A percentile compares a stretch with the other conserved stretches of the same genome.
Conservation (phyloP, 1,284 basidiomycete species). For the Microbotryum violaceum region DNA sequence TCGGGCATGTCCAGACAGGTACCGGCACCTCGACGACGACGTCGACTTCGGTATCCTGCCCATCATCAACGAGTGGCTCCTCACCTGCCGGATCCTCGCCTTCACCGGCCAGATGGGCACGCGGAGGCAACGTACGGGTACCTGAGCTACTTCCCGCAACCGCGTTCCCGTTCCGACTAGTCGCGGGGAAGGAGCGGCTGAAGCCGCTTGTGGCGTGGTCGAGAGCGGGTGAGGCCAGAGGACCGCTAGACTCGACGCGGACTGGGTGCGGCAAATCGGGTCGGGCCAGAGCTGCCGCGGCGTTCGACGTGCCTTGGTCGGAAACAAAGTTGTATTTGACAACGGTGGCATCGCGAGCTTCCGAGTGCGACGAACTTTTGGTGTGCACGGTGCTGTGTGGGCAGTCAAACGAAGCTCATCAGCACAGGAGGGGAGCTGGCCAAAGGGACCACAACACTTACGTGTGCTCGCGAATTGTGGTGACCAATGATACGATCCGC, state of each 20-base stretch:
- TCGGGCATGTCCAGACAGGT: conserved; percentile 30
- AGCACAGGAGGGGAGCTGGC: background rate
- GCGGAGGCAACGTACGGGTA: conserved; percentile 3
- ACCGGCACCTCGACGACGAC: conserved; percentile 32
- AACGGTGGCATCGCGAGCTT: conserved; percentile 56
- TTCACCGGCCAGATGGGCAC: conserved; percentile 18
- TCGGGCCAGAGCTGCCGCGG: conserved; percentile 45
- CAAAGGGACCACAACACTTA: conserved; percentile 10
- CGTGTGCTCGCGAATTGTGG: conserved; percentile 62
- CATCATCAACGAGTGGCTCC: conserved; percentile 19
- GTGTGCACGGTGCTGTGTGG: conserved; percentile 52
- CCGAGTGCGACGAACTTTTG: conserved; percentile 54
- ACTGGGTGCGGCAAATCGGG: conserved; percentile 14
- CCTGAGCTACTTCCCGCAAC: background rate
- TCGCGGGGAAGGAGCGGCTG: conserved; percentile 14
- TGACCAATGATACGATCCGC: conserved; percentile 58
- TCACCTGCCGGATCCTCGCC: conserved; percentile 10
- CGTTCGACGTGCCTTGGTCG: conserved; percentile 44
- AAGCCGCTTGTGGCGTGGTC: conserved; percentile 12
- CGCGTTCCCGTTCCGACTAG: conserved; percentile 3
- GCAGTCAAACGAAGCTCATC: background rate
- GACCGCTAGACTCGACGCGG: conserved; percentile 22
- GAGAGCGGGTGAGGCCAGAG: conserved; percentile 17
- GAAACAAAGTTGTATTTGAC: conserved; percentile 60
- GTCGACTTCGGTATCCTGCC: conserved; percentile 33